Evolutionary conservation across 2,329 filamentous ascomycete genomes (phyloP).

Genomic region (Aureobasidium sp.): DNA sequence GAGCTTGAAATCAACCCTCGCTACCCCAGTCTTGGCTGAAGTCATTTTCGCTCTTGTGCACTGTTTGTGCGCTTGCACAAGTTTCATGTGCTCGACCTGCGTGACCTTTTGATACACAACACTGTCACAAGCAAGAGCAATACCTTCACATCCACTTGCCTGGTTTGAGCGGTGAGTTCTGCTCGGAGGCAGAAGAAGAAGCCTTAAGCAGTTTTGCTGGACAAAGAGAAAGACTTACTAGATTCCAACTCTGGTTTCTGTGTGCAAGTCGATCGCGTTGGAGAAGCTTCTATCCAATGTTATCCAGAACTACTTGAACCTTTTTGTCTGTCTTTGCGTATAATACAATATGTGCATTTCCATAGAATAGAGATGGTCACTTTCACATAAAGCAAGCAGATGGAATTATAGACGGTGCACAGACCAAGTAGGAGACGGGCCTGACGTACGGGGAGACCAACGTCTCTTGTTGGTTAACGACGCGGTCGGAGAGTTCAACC

Average conservation of each 20-base stretch:
- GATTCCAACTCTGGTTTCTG: background rate
- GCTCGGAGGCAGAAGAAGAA: background rate
- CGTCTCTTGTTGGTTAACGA: background rate
- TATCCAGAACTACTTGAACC: background rate
- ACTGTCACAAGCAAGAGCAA: background rate
- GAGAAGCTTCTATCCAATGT: background rate
- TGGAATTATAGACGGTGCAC: background rate
- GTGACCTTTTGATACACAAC: background rate
- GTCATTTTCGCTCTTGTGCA: background rate
- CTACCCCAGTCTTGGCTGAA: conserved; percentile 3
- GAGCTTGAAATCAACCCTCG: conserved; percentile 2
- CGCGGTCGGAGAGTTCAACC: background rate
- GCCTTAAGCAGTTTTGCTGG: background rate
- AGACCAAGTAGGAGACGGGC: background rate
- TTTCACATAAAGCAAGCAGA: background rate
- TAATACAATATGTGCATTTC: background rate
- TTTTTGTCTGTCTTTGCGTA: background rate
- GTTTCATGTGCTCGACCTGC: background rate
- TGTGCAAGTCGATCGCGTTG: background rate
- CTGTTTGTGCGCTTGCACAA: background rate
- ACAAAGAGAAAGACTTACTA: background rate
- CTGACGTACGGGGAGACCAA: background rate
- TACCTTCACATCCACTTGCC: background rate
- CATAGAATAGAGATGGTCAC: background rate
- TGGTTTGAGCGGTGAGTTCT: background rate